Conservation (phyloP, 345 rosid genomes). For the Salix viminalis region DNA sequence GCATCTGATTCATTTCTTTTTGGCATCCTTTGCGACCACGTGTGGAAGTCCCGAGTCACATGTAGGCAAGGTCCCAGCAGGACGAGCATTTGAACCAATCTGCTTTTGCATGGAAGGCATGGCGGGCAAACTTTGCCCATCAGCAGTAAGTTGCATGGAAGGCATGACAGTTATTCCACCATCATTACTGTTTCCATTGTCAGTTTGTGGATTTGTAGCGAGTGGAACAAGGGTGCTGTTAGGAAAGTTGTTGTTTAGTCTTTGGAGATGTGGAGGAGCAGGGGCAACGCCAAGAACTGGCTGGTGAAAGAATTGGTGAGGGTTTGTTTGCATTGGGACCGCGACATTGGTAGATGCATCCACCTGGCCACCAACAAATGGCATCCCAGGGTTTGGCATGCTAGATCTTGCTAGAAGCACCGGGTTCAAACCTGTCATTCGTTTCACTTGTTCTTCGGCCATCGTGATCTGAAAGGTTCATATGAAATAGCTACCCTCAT, state of each 20-base stretch:
- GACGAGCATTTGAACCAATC: slow-evolving; percentile 5
- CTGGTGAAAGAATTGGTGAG: slow-evolving; percentile 41
- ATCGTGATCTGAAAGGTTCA: slow-evolving; percentile 72
- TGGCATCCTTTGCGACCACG: slow-evolving; percentile 12
- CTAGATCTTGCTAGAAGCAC: slow-evolving; percentile 52
- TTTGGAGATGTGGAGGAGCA: slow-evolving; percentile 30
- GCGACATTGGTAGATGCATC: slow-evolving; percentile 3
- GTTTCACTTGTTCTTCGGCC: slow-evolving; percentile 97
- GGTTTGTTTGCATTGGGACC: slow-evolving; percentile 33
- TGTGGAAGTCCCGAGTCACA: slow-evolving; percentile 27
- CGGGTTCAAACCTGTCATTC: slow-evolving; percentile 81
- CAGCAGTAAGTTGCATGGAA: slow-evolving; percentile 17
- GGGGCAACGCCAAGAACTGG: slow-evolving; percentile 26
- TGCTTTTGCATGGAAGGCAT: slow-evolving; percentile 14
- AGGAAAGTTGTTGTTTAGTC: slow-evolving; percentile 28
- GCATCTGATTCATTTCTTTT: slow-evolving; percentile 15
- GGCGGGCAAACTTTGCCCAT: slow-evolving; percentile 14
- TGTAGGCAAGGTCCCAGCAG: slow-evolving; percentile 18
- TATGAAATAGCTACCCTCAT: slow-evolving; percentile 6
- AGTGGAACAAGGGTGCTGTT: slow-evolving; percentile 20
- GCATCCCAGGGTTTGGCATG: slow-evolving; percentile 15
- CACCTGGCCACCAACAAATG: slow-evolving; percentile 13
- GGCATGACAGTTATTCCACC: slow-evolving; percentile 20
- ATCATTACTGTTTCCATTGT: slow-evolving; percentile 7
- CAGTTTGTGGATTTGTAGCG: slow-evolving; percentile 10